Base-by-base conservation (phyloP, 768 basidiomycete species). In the Suillus weaverae region DNA sequence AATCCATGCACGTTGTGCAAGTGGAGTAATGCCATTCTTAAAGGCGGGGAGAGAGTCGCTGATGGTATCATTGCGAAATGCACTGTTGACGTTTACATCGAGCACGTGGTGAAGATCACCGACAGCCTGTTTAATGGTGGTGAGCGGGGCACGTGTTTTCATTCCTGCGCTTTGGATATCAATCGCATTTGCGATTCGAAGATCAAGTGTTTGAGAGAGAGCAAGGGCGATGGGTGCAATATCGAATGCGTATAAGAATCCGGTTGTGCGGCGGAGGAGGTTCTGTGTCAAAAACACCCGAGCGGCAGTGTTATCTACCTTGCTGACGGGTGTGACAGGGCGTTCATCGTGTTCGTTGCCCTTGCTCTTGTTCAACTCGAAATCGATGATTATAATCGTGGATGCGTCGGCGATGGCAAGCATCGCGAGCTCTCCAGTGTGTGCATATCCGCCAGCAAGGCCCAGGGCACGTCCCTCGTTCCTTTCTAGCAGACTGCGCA, bases 101-200 rank as follows among this genome's bases (percentile, higher is more conserved):
- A 68, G 38, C 9, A 63, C 39, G 14, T 16, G n/a, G 46, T 60
- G 36, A 36, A 60, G 39, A 35, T 67, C 59, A 7, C 32, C 41
- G 13, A 48, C 54, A 2, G 72, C 74, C 6, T 68, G 3, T 11
- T 66, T 54, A 53, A 76, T 64, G 2, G 70, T 72, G 10, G 48
- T 66, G n/a, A 30, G 62, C 2, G 73, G 73, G 18, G 62, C 66
- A 5, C 75, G 75, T 51, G 62, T 68, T 43, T 0, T 36, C 3
- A 64, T 26, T 43, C 68, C 63, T 0, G 67, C 73, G 3, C 67
- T 70, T 61, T 77, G 75, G 2, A 76, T 16, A 13, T 76, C 76
- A 39, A 76, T 72, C 32, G 75, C 75, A 33, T 77, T 76, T 62
- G 66, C 70, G 64, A 77, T 76, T n/a, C 76, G 76, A 61, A 77